Percentiles rank a stretch among this genome's conserved stretches.
phyloP scores from a whole-genome alignment of 139 green algal genomes.

The Chlorella sp. region DNA sequence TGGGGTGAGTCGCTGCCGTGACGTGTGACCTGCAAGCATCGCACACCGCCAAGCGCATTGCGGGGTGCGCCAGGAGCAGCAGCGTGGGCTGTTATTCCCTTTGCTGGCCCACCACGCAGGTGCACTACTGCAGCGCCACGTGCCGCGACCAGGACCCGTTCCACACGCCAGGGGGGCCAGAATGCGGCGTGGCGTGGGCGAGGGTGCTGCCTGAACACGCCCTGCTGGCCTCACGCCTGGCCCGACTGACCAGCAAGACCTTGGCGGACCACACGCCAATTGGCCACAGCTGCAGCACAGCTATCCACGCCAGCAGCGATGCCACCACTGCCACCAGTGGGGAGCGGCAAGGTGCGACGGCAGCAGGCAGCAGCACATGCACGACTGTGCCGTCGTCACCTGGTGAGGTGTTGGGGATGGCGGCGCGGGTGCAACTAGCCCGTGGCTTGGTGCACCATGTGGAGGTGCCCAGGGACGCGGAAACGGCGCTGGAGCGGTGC shows the following conservation, averaged over 20 bases:
- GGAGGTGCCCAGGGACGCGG: background rate
- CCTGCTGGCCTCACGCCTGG: constrained; percentile 15
- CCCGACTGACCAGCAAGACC: background rate
- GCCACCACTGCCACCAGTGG: too few species aligned
- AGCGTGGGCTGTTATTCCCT: constrained; percentile 5
- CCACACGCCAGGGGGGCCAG: constrained; percentile 22
- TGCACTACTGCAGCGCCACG: constrained; percentile 30
- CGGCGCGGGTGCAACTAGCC: background rate
- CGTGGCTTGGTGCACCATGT: background rate
- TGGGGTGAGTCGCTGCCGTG: background rate
- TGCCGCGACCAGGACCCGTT: constrained; percentile 18
- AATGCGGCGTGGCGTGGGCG: constrained; percentile 47
- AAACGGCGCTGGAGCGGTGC: background rate
- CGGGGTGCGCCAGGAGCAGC: background rate
- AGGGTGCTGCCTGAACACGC: constrained; percentile 37
- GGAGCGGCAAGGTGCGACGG: background rate
- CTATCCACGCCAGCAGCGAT: too few species aligned
- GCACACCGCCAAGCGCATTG: background rate
- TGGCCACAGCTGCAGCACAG: too few species aligned
- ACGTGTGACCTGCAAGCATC: background rate
- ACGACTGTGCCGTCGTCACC: too few species aligned
- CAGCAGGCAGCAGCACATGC: background rate
- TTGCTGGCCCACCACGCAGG: constrained; percentile 25
- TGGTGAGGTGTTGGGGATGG: background rate
- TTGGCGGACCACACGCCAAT: too few species aligned